A percentile compares a stretch with the other conserved stretches of the same genome.
Conservation (phyloP, 805 yeast species). For the Candida alai region DNA sequence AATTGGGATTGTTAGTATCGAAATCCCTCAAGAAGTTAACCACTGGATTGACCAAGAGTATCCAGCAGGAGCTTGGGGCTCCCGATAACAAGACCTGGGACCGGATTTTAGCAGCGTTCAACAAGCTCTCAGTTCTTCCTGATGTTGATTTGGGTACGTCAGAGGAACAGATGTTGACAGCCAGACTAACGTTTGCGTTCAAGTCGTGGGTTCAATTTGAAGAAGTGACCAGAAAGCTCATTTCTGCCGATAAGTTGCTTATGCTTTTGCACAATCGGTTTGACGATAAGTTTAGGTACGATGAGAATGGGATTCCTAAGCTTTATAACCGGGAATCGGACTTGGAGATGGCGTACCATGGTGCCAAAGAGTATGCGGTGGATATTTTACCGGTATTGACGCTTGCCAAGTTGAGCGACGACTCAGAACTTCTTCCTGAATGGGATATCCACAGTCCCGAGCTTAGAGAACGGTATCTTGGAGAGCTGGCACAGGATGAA, state of each 20-base stretch:
- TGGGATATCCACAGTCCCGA: constrained; percentile 37
- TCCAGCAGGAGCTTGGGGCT: constrained; percentile 43
- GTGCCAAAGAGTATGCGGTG: constrained; percentile 58
- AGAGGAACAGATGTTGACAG: constrained; percentile 36
- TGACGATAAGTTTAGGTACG: constrained; percentile 81
- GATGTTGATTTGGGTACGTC: constrained; percentile 60
- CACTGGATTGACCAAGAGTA: constrained; percentile 46
- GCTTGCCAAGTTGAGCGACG: constrained; percentile 49
- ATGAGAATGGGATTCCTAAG: constrained; percentile 74
- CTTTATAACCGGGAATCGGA: constrained; percentile 74
- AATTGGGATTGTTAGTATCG: constrained; percentile 27
- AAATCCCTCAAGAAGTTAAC: constrained; percentile 46
- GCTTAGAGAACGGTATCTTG: constrained; percentile 18
- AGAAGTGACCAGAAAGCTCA: constrained; percentile 53
- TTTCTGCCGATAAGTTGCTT: constrained; percentile 64
- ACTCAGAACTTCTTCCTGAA: constrained; percentile 58
- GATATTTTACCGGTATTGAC: constrained; percentile 57
- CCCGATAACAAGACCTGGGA: constrained; percentile 64
- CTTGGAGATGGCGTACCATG: constrained; percentile 59
- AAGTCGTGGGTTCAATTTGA: constrained; percentile 66
- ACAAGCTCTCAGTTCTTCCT: constrained; percentile 9
- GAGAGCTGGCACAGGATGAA: constrained; percentile 12
- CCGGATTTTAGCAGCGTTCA: constrained; percentile 43
- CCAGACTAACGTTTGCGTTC: constrained; percentile 43
- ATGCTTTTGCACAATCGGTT: constrained; percentile 71